Evolutionary conservation across 2,329 filamentous ascomycete species (phyloP).

Genomic region (Anisogramma anomala): DNA sequence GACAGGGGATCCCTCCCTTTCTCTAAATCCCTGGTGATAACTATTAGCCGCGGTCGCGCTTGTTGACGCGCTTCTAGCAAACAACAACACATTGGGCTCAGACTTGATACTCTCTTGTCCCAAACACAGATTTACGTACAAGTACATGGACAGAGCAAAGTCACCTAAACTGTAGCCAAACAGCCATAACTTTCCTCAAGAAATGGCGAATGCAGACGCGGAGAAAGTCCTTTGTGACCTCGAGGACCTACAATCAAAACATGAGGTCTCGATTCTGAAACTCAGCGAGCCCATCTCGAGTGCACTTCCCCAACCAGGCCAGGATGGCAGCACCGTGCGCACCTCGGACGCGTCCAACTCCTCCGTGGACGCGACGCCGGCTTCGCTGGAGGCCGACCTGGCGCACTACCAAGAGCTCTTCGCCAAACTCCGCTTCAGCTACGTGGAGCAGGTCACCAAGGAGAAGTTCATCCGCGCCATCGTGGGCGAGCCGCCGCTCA

Average conservation of each 20-base stretch:
- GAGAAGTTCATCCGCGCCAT: conserved; percentile 94
- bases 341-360: conserved; percentile 62
- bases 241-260: conserved; percentile 40
- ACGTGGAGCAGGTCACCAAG: conserved; percentile 96
- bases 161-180: too few species aligned
- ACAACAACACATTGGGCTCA: too few species aligned
- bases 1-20: too few species aligned
- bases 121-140: too few species aligned
- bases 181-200: not conserved
- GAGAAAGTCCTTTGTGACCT: conserved; percentile 37
- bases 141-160: too few species aligned
- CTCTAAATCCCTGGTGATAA: too few species aligned
- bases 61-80: too few species aligned
- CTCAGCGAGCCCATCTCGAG: conserved; percentile 64
- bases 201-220: conserved; percentile 24
- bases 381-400: conserved; percentile 71
- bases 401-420: conserved; percentile 91
- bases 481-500: conserved; percentile 76
- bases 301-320: conserved; percentile 29
- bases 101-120: too few species aligned
- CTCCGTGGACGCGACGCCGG: conserved; percentile 57
- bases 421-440: conserved; percentile 90
- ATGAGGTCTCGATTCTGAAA: conserved; percentile 62
- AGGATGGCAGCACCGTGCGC: conserved; percentile 32
- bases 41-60: too few species aligned